Base-by-base conservation (phyloP, 208 protist genomes). In the Leishmania gerbilli region DNA sequence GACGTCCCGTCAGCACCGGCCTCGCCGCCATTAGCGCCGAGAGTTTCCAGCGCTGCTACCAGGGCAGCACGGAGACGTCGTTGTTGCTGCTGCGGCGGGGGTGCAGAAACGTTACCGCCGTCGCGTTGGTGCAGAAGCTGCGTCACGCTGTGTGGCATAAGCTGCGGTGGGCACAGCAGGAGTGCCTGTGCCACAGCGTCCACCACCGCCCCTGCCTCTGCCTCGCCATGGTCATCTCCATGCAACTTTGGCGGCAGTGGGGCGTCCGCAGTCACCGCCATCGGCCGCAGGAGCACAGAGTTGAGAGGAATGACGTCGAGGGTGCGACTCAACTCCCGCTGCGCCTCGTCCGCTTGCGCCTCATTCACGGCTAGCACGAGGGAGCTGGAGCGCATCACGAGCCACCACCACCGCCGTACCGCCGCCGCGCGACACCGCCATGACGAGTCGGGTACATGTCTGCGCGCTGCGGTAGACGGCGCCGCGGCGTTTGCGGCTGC, bases 331-430 rank as follows among this genome's bases (percentile, higher is more conserved):
- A 64, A 15, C 27, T 13, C 47, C 6, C 31, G 27, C n/a, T 62
- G 72, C 53, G 53, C 72, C 53, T 56, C 71, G 37, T 84, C 87
- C 34, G 60, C 56, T 34, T 90, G 79, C 4, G 53, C 69, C 15
- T 77, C 34, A 74, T 90, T 90, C 42, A 90, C 79, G 17, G 74
- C 77, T 8, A 77, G 68, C 21, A 90, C 87, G 27, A 90, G 77
- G 4, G 72, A 76, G 62, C 86, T 80, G 37, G 75, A 84, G 49
- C 82, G 83, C 79, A 90, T 71, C 45, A 86, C 71, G 65, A 87
- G 79, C 82, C 84, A 78, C 87, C 87, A 90, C 86, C 83, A 89
- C 74, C 79, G 76, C 79, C 82, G 82, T 67, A 69, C 75, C 76
- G 68, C 42, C 37, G 64, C 40, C 62, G 31, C 21, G 34, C 56